Base-by-base conservation (phyloP, 768 basidiomycete genomes). In the Ephemerocybe angulata region DNA sequence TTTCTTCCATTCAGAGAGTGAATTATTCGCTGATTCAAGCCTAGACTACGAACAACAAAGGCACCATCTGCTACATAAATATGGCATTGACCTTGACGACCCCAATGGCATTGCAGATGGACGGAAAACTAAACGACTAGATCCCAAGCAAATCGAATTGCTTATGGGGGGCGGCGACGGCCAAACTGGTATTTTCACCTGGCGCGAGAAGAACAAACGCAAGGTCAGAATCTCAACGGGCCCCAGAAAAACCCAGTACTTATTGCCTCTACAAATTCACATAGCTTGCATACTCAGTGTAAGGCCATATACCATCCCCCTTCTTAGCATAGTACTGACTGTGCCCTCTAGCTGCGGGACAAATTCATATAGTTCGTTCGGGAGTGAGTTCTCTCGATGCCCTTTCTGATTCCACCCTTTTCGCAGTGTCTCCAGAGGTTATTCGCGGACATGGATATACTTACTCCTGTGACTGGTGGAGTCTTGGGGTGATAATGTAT, bases 391-490 rank as follows among this genome's bases (percentile, higher is more conserved):
- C 62, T 55, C 57, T 59, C 60, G 58, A 59, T 59, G 58, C 42
- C 59, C 58, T 56, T 41, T 25, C 61, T 49, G 63, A 58, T 33
- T 62, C 66, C 54, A 65, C 47, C 56, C 40, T 60, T 40, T 59
- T 55, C 24, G 54, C 57, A 93, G 91, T 92, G 90, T 91, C 89
- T 8, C 91, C 90, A 40, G 90, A 93, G 69, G 91, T 93, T 43
- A 91, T 93, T 65, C 83, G 90, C 62, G 89, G 90, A 21, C 88
- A 91, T 65, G 95, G 94, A 24, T 98, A 98, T 71, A 85, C 88
- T 35, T 95, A 90, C 72, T 90, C 88, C 31, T 96, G 93, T 67
- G 96, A 98, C 67, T 98, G 94, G 94, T 99, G 96, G 96, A 93
- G 90, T 72, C 81, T 98, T 43, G 95, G 94, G 12, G 89, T 97